Evolutionary conservation across 768 basidiomycete genomes (phyloP).

Genomic region (Thelephora aurantiotincta): DNA sequence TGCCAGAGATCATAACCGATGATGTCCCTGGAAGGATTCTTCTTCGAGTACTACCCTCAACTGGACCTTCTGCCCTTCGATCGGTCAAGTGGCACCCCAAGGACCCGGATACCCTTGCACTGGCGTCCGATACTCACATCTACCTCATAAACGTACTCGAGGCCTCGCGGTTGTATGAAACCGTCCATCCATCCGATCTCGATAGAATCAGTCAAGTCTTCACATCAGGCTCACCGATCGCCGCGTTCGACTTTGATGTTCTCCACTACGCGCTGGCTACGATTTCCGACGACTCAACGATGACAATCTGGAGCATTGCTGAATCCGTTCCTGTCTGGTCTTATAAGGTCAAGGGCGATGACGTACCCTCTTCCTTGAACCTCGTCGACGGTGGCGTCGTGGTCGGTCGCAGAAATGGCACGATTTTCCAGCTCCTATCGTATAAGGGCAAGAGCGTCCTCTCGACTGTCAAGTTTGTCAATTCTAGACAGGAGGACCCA

Average conservation of each 20-base stretch:
- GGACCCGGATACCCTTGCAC: slow-evolving; percentile 63
- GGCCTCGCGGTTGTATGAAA: slow-evolving; percentile 46
- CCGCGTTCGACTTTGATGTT: slow-evolving; percentile 79
- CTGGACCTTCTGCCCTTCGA: slow-evolving; percentile 47
- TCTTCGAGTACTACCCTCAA: slow-evolving; percentile 54
- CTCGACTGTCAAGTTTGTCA: slow-evolving; percentile 70
- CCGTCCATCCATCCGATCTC: slow-evolving; percentile 55
- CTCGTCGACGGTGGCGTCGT: slow-evolving; percentile 82
- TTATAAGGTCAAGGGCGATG: slow-evolving; percentile 67
- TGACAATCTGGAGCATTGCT: slow-evolving; percentile 72
- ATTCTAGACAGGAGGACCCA: slow-evolving; percentile 50
- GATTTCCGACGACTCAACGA: slow-evolving; percentile 69
- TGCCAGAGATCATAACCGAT: slow-evolving; percentile 72
- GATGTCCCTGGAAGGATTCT: slow-evolving; percentile 65
- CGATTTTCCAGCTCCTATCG: slow-evolving; percentile 73
- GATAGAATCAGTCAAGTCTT: slow-evolving; percentile 56
- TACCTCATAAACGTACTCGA: slow-evolving; percentile 62
- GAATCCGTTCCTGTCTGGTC: slow-evolving; percentile 66
- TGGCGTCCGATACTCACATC: slow-evolving; percentile 67
- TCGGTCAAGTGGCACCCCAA: slow-evolving; percentile 86
- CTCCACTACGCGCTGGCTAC: slow-evolving; percentile 65
- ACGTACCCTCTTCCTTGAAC: slow-evolving; percentile 67
- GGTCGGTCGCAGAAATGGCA: slow-evolving; percentile 73
- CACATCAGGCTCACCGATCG: slow-evolving; percentile 37
- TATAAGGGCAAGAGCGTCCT: slow-evolving; percentile 56